Evolutionary conservation across 2,329 filamentous ascomycete species (phyloP).

Genomic region (Lachnellula willkommii): DNA sequence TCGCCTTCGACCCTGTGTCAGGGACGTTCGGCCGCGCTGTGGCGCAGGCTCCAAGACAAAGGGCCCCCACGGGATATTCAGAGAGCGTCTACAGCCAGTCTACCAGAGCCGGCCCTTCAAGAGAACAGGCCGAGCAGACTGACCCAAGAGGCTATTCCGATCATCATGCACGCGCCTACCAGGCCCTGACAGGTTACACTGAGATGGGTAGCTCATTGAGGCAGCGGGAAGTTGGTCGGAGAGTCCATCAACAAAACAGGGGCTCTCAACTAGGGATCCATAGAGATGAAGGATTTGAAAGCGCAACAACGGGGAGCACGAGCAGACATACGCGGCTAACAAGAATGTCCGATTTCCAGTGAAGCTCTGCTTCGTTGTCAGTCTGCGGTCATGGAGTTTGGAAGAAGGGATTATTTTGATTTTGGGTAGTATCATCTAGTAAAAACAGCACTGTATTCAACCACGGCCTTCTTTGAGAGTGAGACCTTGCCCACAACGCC

Average conservation of each 20-base stretch:
- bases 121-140: background rate
- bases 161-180: background rate
- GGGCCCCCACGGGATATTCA: background rate
- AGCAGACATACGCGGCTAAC: background rate
- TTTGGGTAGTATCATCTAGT: conserved; percentile 1
- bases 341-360: background rate
- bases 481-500: background rate
- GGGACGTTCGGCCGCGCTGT: background rate
- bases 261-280: no score
- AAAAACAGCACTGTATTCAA: conserved; percentile 10
- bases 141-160: background rate
- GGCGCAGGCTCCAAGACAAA: background rate
- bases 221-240: background rate
- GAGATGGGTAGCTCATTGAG: background rate
- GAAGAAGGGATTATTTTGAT: background rate
- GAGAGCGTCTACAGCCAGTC: conserved; percentile 5
- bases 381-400: no score
- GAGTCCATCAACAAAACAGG: background rate
- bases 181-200: background rate
- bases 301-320: background rate
- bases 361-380: conserved; percentile 1
- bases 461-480: background rate
- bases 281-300: background rate
- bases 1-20: background rate
- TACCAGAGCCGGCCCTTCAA: background rate